Evolutionary conservation across 2,329 filamentous ascomycete genomes (phyloP).

Genomic region (Aspergillaceae sp.): DNA sequence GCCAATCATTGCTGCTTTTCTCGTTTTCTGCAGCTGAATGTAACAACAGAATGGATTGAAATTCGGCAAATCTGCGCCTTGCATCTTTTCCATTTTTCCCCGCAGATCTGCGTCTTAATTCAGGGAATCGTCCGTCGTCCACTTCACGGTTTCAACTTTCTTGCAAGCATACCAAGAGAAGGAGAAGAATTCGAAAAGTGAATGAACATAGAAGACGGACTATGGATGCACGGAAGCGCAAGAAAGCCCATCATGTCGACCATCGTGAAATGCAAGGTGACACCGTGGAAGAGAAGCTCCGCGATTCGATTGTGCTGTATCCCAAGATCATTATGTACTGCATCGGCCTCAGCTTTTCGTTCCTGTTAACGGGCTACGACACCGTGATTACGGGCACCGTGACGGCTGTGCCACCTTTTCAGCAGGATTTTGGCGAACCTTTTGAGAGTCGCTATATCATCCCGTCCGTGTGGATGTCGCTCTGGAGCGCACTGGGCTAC

Average conservation of each 20-base stretch:
- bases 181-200: no score
- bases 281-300: neutral
- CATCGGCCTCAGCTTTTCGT: conserved; percentile 12
- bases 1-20: no score
- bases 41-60: no score
- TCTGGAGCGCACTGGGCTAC: conserved; percentile 37
- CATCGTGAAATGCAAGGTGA: neutral
- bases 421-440: conserved; percentile 26
- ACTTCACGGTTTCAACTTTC: neutral
- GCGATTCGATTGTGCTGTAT: conserved; percentile 2
- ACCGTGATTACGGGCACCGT: conserved; percentile 24
- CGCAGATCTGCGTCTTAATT: neutral
- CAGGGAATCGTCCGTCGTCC: no score
- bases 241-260: neutral
- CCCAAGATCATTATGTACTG: conserved; percentile 10
- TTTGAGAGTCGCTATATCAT: conserved; percentile 28
- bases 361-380: conserved; percentile 27
- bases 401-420: conserved; percentile 14
- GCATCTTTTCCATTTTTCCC: neutral
- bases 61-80: neutral
- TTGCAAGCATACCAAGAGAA: neutral
- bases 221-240: neutral
- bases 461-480: conserved; percentile 38
- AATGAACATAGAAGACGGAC: neutral
- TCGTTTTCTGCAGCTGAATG: no score